Evolutionary conservation across 73 alveolate species (phyloP).

Genomic region (Blepharisma japonicum): DNA sequence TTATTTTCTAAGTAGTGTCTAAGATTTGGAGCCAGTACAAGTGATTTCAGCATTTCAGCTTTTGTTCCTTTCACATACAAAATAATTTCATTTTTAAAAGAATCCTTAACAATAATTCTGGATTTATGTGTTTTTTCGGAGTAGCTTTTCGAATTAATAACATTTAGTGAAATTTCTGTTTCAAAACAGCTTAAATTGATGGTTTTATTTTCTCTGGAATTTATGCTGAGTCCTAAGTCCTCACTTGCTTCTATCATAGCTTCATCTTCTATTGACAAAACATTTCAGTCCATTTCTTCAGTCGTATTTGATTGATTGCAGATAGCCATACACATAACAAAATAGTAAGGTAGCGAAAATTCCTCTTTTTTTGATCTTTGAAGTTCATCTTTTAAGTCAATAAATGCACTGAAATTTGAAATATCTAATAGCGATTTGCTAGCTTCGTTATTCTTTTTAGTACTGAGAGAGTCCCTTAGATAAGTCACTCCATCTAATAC

Average conservation of each 20-base stretch:
- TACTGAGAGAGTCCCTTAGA: too few species aligned
- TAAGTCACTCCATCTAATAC: background rate
- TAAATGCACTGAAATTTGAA: too few species aligned
- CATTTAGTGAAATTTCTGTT: background rate
- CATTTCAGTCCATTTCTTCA: background rate
- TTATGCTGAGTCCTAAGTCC: background rate
- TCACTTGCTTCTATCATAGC: background rate
- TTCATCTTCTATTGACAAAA: slow-evolving; percentile 9
- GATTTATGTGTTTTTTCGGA: slow-evolving; percentile 8
- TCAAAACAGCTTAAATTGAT: background rate
- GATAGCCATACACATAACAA: slow-evolving; percentile 8
- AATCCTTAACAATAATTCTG: background rate
- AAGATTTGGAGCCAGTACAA: background rate
- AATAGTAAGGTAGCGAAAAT: background rate
- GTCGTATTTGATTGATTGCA: background rate
- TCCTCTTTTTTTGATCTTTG: too few species aligned
- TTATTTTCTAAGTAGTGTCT: background rate
- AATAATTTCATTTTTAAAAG: background rate
- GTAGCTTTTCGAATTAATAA: background rate
- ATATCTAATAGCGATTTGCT: too few species aligned
- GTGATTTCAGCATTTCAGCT: background rate
- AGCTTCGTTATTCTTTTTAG: too few species aligned
- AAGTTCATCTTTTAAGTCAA: too few species aligned
- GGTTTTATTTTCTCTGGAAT: background rate
- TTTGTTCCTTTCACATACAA: slow-evolving; percentile 10